Percentiles rank a stretch among this genome's conserved stretches.
These are phyloP conservation scores for Lichtheimia ornata DNA, from an alignment of 371 early-diverging fungal genomes.

Conservation along the genomic window DNA sequence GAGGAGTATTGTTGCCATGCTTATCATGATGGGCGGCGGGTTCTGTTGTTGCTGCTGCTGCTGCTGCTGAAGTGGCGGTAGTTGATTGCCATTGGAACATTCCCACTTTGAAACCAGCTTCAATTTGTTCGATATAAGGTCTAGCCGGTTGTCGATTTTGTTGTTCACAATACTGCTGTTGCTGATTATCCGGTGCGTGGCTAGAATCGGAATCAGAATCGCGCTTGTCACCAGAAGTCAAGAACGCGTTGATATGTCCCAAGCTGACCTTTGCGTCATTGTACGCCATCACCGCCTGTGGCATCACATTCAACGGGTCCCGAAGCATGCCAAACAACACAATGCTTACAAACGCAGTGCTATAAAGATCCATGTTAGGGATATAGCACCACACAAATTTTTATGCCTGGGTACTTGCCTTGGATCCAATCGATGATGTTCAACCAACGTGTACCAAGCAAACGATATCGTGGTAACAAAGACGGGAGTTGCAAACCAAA, in stretches of 20 bases:
- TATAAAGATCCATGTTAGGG: conserved; percentile 6
- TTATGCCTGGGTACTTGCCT: conserved; percentile 26
- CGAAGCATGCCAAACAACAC: conserved; percentile 65
- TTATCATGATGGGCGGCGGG: neutral
- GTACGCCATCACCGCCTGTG: conserved; percentile 62
- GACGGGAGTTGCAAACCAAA: conserved; percentile 75
- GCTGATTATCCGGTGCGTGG: conserved; percentile 2
- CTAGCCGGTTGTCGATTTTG: neutral
- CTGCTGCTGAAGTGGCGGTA: too few species aligned
- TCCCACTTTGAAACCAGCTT: conserved; percentile 22
- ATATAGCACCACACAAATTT: neutral
- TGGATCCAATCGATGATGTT: conserved; percentile 64
- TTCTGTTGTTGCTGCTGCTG: too few species aligned
- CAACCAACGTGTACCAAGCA: conserved; percentile 63
- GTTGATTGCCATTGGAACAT: conserved; percentile 27
- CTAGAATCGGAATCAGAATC: conserved; percentile 14
- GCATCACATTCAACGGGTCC: conserved; percentile 64
- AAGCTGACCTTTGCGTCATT: conserved; percentile 59
- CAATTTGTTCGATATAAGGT: conserved; percentile 20
- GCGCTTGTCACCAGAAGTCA: conserved; percentile 32
- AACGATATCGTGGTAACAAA: conserved; percentile 67
- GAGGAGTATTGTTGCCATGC: neutral
- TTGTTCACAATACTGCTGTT: conserved; percentile 3
- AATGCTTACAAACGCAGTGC: conserved; percentile 67
- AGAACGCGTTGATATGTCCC: conserved; percentile 53